Evolutionary conservation across 805 yeast genomes (phyloP), one percentile per base, ranked within the genome.

Genomic region (Lachancea sp.): DNA sequence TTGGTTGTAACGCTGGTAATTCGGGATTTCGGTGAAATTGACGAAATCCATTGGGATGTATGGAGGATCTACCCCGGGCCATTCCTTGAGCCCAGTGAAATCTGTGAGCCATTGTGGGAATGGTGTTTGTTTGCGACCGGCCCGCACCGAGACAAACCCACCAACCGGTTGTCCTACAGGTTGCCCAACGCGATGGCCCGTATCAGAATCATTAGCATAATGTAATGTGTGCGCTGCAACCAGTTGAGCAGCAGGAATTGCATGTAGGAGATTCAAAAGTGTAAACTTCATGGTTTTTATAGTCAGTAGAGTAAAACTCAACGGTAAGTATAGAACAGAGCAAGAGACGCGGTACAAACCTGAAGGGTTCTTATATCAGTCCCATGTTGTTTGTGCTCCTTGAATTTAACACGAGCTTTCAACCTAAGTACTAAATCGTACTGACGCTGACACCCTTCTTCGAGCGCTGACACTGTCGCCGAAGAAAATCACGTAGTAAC

Each of bases 51-150:
- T 62, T 2, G 94, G 88, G 28, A 89, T 80, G 58, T 85, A 89
- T 0, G 97, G 96, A 3, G 97, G 96, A 40, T 79, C 78, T 32
- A 75, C 57, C 0, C 82, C 89, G 0, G 97, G 97, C 97, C 97
- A 89, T 39, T 71, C 70, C 0, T 49, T 61, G 38, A 87, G 55
- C 0, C 90, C 89, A 1, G 96, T 86, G 48, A 84, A 72, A 11
- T 75, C 82, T 0, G 70, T 47, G 21, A 89, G 69, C 97, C 97
- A 89, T 17, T 66, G 42, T 0, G 97, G 97, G 46, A 89, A 77
- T 1, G 84, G 81, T 24, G 68, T 64, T 23, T 40, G 42, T 21
- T 36, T n/a, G 23, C 25, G 36, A n/a, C 42, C 38, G 9, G 26
- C 38, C 6, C 42, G 38, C n/a, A 40, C 38, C 9, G 42, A 34